A percentile compares a stretch with the other conserved stretches of the same genome.
These are phyloP conservation scores for Basipetospora sp. DNA, from an alignment of 2,329 filamentous ascomycete genomes.

Conservation along the genomic window DNA sequence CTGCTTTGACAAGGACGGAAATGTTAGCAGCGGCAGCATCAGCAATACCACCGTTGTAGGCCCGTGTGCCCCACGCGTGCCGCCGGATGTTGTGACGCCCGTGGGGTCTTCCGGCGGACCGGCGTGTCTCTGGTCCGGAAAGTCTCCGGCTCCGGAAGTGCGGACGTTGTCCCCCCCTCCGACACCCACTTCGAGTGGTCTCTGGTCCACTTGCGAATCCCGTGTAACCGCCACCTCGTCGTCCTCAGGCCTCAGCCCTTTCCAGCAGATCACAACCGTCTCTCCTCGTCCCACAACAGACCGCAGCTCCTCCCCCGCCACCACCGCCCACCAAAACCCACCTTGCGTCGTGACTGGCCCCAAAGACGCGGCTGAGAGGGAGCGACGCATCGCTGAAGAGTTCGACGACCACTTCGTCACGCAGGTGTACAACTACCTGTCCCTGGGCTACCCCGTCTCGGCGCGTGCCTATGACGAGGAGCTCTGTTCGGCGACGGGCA, in stretches of 20 bases:
- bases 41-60: no score
- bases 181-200: neutral
- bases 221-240: neutral
- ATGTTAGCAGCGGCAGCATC: neutral
- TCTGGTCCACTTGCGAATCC: neutral
- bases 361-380: slow-evolving; percentile 21
- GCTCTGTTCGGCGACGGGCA: slow-evolving; percentile 59
- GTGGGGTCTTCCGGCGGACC: no score
- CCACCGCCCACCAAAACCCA: slow-evolving; percentile 1
- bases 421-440: slow-evolving; percentile 94
- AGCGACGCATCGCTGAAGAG: slow-evolving; percentile 44
- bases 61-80: no score
- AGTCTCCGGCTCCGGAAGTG: no score
- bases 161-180: slow-evolving; percentile 1
- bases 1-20: slow-evolving; percentile 23
- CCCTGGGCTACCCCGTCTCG: slow-evolving; percentile 76
- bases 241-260: slow-evolving; percentile 3
- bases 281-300: neutral
- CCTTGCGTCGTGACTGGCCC: neutral
- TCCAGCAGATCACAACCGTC: neutral
- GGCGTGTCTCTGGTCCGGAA: no score
- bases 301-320: neutral
- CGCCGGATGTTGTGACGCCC: no score
- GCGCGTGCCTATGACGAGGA: slow-evolving; percentile 75
- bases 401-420: slow-evolving; percentile 78